phyloP scores from a whole-genome alignment of 768 basidiomycete species.

The Tricholoma saponaceum region DNA sequence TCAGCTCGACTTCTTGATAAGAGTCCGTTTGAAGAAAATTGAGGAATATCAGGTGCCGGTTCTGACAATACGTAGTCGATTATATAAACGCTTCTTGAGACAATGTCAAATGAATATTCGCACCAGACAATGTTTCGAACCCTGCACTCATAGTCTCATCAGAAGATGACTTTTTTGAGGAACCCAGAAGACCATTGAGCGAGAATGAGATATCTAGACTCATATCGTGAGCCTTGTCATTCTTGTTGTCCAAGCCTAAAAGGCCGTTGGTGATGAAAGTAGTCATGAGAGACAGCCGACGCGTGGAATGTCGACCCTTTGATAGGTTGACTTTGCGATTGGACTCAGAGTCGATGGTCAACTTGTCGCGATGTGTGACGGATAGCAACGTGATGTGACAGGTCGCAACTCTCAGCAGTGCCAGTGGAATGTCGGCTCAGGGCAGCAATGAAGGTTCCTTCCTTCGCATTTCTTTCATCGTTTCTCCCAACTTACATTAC shows the following conservation, averaged over 20 bases:
- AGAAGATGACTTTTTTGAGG: not conserved
- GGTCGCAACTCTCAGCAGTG: not conserved
- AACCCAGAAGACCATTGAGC: slow-evolving; percentile 15
- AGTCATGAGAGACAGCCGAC: slow-evolving; percentile 1
- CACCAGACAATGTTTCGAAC: not conserved
- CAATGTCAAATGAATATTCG: not conserved
- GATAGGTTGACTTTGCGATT: not conserved
- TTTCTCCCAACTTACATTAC: not conserved
- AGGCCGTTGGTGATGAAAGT: slow-evolving; percentile 20
- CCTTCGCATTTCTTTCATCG: not conserved
- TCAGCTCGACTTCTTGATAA: not conserved
- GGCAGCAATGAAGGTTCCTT: not conserved
- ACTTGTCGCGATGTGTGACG: not conserved
- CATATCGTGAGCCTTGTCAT: not conserved
- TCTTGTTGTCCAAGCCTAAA: not conserved
- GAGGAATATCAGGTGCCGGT: not conserved
- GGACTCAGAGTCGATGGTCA: no score
- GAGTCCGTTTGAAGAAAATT: slow-evolving; percentile 18
- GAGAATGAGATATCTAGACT: slow-evolving; percentile 6
- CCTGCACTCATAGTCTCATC: not conserved
- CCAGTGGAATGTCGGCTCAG: not conserved
- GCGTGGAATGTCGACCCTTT: not conserved
- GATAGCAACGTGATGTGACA: not conserved
- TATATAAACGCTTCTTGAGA: not conserved
- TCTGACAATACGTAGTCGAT: not conserved